Evolutionary conservation across 768 basidiomycete genomes (phyloP), one percentile per base, ranked within the genome.

Genomic region (Phlegmacium glaucopus): DNA sequence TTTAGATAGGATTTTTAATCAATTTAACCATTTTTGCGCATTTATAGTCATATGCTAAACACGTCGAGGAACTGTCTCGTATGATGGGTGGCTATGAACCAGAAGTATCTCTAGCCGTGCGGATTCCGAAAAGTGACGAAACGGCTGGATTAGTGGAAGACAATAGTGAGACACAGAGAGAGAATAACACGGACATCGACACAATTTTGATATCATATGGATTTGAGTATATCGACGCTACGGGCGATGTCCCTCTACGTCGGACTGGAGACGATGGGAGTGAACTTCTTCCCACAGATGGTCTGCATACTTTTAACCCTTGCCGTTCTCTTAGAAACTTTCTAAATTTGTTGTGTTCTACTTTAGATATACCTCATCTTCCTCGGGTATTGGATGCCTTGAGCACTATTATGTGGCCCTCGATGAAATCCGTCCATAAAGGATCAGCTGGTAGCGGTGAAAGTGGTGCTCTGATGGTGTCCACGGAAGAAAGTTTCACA

Each of bases 351-450:
- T 34, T 11, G 3, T 42, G 22, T 42, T 35, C 26, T 42, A 29
- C 39, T n/a, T 34, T 6, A 80, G 82, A 68, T 13, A 72, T 80
- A 43, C 77, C 77, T 15, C 57, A 68, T 10, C 75, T 90, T 28
- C 77, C 80, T 26, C 81, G 90, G 18, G 81, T 90, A 7, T 55
- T 88, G 15, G 88, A 90, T 58, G 87, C 90, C 9, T 68, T 93
- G 37, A 85, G 87, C 62, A 90, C 90, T 1, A 80, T 93, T 56
- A 90, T 92, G 84, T 93, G 90, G 90, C 85, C 90, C 4, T 85
- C 85, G 0, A 83, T 93, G 79, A 66, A 78, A 40, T 69, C 76
- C 17, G 32, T 50, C 16, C 22, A 22, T 34, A 45, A 37, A 9
- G 28, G 48, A 10, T 35, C 39, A 6, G 4, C 42, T 6, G 39